Percentiles rank a stretch among this genome's conserved stretches.
Conservation (phyloP, 768 basidiomycete species). For the Mycena galericulata region DNA sequence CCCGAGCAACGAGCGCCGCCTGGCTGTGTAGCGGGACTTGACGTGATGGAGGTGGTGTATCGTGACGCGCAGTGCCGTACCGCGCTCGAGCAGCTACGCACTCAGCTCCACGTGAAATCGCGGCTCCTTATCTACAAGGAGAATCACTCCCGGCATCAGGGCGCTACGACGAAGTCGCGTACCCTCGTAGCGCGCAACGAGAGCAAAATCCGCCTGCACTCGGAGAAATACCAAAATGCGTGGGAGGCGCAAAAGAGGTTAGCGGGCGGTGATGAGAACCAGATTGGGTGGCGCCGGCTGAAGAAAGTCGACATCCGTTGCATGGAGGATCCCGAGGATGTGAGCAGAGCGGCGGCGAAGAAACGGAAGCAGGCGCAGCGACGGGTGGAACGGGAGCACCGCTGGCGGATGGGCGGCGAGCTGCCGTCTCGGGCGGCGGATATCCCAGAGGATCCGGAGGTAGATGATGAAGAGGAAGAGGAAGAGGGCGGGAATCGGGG, state of each 20-base stretch:
- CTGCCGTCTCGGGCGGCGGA: not conserved
- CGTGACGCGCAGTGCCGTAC: no score
- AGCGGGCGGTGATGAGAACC: not conserved
- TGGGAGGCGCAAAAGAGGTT: not conserved
- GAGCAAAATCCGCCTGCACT: no score
- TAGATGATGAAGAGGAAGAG: not conserved
- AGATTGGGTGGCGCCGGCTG: not conserved
- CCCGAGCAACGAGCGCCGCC: no score
- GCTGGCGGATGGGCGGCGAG: not conserved
- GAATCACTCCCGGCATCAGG: no score
- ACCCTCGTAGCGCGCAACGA: no score
- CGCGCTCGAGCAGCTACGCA: no score
- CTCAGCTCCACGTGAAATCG: no score
- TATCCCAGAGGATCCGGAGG: not conserved
- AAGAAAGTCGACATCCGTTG: not conserved
- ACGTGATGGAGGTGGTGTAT: no score
- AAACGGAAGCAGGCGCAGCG: not conserved
- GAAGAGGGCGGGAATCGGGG: not conserved
- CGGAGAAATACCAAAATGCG: not conserved
- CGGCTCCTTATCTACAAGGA: no score
- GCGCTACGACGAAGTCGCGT: no score
- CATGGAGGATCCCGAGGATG: not conserved
- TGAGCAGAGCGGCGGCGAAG: not conserved
- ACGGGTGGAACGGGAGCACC: not conserved
- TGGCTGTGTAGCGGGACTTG: no score